phyloP scores from a whole-genome alignment of 805 yeast species.

The Candida argentea region DNA sequence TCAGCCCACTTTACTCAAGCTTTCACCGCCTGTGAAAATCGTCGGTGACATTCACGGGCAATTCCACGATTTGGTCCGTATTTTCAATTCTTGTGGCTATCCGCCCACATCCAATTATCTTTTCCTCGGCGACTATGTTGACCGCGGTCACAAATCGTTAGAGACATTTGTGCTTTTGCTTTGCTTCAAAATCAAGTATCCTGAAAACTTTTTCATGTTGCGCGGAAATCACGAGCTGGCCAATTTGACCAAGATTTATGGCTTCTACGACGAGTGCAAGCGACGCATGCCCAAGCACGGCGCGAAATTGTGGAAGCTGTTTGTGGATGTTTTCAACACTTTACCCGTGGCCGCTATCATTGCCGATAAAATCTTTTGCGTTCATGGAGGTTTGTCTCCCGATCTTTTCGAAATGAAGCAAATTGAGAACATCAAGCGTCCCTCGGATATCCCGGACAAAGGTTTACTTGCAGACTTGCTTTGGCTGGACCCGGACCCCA shows the following conservation, averaged over 20 bases:
- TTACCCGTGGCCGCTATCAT: slow-evolving; percentile 55
- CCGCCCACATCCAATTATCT: slow-evolving; percentile 49
- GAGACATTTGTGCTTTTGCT: slow-evolving; percentile 44
- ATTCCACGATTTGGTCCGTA: slow-evolving; percentile 42
- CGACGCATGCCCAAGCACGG: slow-evolving; percentile 31
- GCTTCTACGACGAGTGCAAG: slow-evolving; percentile 53
- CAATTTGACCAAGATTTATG: slow-evolving; percentile 48
- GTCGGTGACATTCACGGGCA: slow-evolving; percentile 81
- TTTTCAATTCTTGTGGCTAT: slow-evolving; percentile 48
- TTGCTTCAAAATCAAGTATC: slow-evolving; percentile 47
- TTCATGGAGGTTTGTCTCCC: slow-evolving; percentile 72
- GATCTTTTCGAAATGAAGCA: slow-evolving; percentile 54
- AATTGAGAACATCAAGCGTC: slow-evolving; percentile 62
- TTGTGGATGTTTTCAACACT: slow-evolving; percentile 48
- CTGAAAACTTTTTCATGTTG: slow-evolving; percentile 51
- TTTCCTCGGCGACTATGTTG: slow-evolving; percentile 52
- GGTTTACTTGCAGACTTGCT: slow-evolving; percentile 69
- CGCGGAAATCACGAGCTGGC: slow-evolving; percentile 54
- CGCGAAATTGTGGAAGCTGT: slow-evolving; percentile 39
- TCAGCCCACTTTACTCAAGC: slow-evolving; percentile 55
- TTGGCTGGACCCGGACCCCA: slow-evolving; percentile 74
- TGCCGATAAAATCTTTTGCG: slow-evolving; percentile 47
- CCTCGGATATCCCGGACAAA: slow-evolving; percentile 76
- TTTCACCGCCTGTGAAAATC: slow-evolving; percentile 72
- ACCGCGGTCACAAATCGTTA: slow-evolving; percentile 47